These are phyloP conservation scores for Fusarium avenaceum DNA, from an alignment of 2,329 filamentous ascomycete species.

Conservation along the genomic window DNA sequence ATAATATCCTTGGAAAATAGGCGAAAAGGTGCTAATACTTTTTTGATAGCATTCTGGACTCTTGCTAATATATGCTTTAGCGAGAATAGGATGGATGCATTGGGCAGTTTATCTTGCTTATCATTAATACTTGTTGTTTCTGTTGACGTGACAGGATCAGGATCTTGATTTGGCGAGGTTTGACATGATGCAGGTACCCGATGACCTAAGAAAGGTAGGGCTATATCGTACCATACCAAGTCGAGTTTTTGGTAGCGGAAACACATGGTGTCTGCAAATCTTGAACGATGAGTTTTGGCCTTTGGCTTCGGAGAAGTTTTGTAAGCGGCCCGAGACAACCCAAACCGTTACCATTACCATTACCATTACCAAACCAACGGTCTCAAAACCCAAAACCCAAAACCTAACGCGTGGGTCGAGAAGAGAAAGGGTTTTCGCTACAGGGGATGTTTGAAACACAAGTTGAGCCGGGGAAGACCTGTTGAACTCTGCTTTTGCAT, in stretches of 20 bases:
- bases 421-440: conserved; percentile 4
- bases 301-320: conserved; percentile 14
- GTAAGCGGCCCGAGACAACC: conserved; percentile 16
- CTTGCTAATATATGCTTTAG: conserved; percentile 10
- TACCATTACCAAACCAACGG: too few species aligned
- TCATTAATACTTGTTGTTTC: conserved; percentile 19
- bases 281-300: conserved; percentile 5
- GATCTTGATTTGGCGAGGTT: conserved; percentile 19
- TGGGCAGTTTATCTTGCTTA: background rate
- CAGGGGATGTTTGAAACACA: conserved; percentile 14
- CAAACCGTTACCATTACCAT: too few species aligned
- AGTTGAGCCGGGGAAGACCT: conserved; percentile 4
- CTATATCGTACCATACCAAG: background rate
- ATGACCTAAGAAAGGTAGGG: conserved; percentile 11
- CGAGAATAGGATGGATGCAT: conserved; percentile 16
- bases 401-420: conserved; percentile 11
- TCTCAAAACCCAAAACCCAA: too few species aligned
- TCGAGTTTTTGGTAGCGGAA: conserved; percentile 9
- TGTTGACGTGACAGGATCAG: conserved; percentile 29
- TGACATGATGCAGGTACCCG: conserved; percentile 40
- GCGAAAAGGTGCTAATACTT: conserved; percentile 13
- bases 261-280: background rate
- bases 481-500: conserved; percentile 5
- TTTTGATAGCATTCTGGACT: background rate
- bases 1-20: conserved; percentile 19